Conservation (phyloP, 2,329 filamentous ascomycete species). For the Talaromyces funiculosus region DNA sequence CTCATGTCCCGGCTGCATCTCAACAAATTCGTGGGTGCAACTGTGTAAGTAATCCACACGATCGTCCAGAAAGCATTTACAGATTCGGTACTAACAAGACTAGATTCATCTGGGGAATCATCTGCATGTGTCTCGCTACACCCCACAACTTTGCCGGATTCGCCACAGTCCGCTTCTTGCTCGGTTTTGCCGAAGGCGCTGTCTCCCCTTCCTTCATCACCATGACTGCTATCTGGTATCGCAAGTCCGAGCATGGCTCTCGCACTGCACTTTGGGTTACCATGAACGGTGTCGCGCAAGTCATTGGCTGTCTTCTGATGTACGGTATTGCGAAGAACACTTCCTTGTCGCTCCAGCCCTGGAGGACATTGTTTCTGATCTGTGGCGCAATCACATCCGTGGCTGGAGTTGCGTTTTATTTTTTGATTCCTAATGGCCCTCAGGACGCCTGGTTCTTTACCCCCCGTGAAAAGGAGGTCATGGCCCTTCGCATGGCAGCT, state of each 20-base stretch:
- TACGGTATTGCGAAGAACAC: slow-evolving; percentile 46
- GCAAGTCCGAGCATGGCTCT: slow-evolving; percentile 32
- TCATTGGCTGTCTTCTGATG: slow-evolving; percentile 45
- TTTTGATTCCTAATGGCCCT: slow-evolving; percentile 45
- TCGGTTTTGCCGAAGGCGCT: slow-evolving; percentile 43
- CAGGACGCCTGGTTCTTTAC: slow-evolving; percentile 48
- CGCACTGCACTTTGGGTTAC: slow-evolving; percentile 39
- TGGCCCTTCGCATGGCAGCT: slow-evolving; percentile 32
- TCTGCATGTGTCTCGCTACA: slow-evolving; percentile 44
- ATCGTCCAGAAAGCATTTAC: not conserved
- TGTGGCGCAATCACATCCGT: slow-evolving; percentile 45
- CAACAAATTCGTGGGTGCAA: slow-evolving; percentile 47
- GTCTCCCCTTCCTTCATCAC: slow-evolving; percentile 45
- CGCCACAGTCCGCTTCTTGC: slow-evolving; percentile 37
- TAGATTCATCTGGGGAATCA: slow-evolving; percentile 40
- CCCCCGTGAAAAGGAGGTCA: slow-evolving; percentile 38
- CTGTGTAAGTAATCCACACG: slow-evolving; percentile 31
- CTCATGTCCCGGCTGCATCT: slow-evolving; percentile 47
- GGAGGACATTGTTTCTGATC: slow-evolving; percentile 47
- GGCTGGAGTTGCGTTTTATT: slow-evolving; percentile 42
- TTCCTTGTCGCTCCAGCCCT: slow-evolving; percentile 36
- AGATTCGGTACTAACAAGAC: not conserved
- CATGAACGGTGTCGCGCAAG: slow-evolving; percentile 45
- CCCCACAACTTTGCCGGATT: slow-evolving; percentile 38
- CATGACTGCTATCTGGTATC: slow-evolving; percentile 42